These are phyloP conservation scores for Russula vinacea DNA, from an alignment of 768 basidiomycete species.

Conservation along the genomic window DNA sequence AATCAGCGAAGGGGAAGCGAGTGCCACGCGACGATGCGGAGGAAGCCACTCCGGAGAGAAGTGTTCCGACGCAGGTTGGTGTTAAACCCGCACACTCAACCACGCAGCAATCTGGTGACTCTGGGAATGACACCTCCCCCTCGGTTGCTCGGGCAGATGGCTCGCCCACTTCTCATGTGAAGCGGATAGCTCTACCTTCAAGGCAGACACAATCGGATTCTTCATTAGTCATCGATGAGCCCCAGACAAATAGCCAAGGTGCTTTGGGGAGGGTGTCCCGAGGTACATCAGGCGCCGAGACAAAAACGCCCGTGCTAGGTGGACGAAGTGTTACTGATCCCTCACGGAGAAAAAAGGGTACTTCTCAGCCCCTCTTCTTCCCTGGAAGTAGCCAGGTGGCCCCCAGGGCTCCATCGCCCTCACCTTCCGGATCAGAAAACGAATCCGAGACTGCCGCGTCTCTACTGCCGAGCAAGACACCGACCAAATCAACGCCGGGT, in stretches of 20 bases:
- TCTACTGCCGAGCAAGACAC: slow-evolving; percentile 14
- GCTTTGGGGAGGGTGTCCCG: neutral
- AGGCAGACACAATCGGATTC: neutral
- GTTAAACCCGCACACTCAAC: neutral
- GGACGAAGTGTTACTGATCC: neutral
- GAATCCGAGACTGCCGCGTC: slow-evolving; percentile 8
- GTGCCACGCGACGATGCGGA: neutral
- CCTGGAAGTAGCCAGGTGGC: slow-evolving; percentile 27
- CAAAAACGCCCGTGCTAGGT: neutral
- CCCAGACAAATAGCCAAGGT: slow-evolving; percentile 17
- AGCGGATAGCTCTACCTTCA: slow-evolving; percentile 14
- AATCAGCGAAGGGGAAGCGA: slow-evolving; percentile 7
- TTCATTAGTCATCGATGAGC: slow-evolving; percentile 14
- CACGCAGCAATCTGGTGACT: neutral
- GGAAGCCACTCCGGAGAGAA: neutral
- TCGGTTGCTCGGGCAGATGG: slow-evolving; percentile 11
- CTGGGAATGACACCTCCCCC: neutral
- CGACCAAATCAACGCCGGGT: slow-evolving; percentile 2
- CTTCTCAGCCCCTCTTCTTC: slow-evolving; percentile 20
- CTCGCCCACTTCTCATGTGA: slow-evolving; percentile 5
- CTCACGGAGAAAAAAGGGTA: neutral
- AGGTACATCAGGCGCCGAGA: neutral
- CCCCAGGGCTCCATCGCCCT: neutral
- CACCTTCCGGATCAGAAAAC: slow-evolving; percentile 21
- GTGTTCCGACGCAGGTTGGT: neutral